Percentiles rank a stretch among this genome's conserved stretches.
These are phyloP conservation scores for Pichia sp. DNA, from an alignment of 1,139 yeast species.

Conservation along the genomic window DNA sequence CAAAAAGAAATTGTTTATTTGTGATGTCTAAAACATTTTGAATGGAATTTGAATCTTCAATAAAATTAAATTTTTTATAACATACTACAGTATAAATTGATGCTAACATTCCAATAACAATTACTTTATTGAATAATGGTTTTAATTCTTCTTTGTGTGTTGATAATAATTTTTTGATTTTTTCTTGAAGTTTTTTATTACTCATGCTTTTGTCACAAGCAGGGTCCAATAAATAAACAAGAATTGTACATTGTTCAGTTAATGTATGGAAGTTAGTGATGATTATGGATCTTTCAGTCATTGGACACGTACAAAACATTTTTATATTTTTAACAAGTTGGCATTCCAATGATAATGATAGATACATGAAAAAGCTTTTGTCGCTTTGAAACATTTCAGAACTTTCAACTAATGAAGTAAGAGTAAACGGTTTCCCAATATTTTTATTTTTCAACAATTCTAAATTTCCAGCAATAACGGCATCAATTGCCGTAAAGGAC, in stretches of 20 bases:
- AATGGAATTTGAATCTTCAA: neutral
- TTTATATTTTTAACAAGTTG: neutral
- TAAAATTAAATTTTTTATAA: neutral
- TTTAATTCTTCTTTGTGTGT: neutral
- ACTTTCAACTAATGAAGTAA: neutral
- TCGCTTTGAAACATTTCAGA: constrained; percentile 2
- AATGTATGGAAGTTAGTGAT: too few relatives aligned
- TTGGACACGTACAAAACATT: neutral
- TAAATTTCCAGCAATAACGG: constrained; percentile 2
- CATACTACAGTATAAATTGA: constrained; percentile 3
- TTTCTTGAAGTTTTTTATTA: constrained; percentile 2
- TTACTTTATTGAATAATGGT: neutral
- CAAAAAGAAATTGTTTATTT: neutral
- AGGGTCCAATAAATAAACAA: too few relatives aligned
- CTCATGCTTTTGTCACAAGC: too few relatives aligned
- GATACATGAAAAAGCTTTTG: constrained; percentile 1
- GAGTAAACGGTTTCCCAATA: neutral
- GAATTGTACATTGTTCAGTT: too few relatives aligned
- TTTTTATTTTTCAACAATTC: neutral
- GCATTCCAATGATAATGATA: constrained; percentile 1
- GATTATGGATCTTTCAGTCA: too few relatives aligned
- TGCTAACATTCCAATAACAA: constrained; percentile 1
- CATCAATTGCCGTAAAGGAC: constrained; percentile 3
- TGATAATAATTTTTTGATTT: constrained; percentile 5
- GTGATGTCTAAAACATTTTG: neutral